phyloP scores from a whole-genome alignment of 2,329 filamentous ascomycete genomes.

The Aspergillus luchuensis region DNA sequence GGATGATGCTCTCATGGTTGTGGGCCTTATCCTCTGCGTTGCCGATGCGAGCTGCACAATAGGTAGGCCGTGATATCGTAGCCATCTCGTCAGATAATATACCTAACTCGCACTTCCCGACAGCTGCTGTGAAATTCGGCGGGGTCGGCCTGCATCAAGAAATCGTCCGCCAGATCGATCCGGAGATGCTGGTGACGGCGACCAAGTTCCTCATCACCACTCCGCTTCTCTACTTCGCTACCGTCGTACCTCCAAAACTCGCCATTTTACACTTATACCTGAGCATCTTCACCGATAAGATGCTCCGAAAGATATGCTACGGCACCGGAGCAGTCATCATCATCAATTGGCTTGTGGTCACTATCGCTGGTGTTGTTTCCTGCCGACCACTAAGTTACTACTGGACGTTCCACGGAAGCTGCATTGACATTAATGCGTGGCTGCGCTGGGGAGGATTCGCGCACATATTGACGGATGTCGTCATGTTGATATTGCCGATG shows the following conservation, averaged over 20 bases:
- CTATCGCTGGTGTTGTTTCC: neutral
- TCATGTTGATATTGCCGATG: slow-evolving; percentile 38
- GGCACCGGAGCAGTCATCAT: neutral
- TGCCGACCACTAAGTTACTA: slow-evolving; percentile 2
- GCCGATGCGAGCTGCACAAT: neutral
- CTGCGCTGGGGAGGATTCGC: slow-evolving; percentile 37
- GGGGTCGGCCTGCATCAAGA: slow-evolving; percentile 10
- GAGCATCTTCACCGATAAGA: slow-evolving; percentile 3
- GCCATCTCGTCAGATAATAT: too few species aligned
- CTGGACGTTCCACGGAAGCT: slow-evolving; percentile 16
- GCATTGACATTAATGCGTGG: slow-evolving; percentile 30
- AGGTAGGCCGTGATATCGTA: too few species aligned
- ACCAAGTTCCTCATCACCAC: slow-evolving; percentile 4
- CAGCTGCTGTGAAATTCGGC: slow-evolving; percentile 4
- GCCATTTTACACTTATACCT: slow-evolving; percentile 8
- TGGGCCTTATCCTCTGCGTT: slow-evolving; percentile 2
- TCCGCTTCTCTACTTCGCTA: slow-evolving; percentile 5
- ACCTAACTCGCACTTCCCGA: neutral
- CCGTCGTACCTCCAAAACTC: slow-evolving; percentile 4
- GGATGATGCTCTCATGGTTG: slow-evolving; percentile 8
- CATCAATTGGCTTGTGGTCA: slow-evolving; percentile 7
- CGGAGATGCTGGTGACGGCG: neutral
- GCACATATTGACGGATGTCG: slow-evolving; percentile 41
- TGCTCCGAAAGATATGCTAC: slow-evolving; percentile 8
- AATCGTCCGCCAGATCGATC: neutral